A percentile compares a stretch with the other conserved stretches of the same genome.
These are phyloP conservation scores for Pyrenochaeta sp. DNA, from an alignment of 2,329 filamentous ascomycete genomes.

Conservation along the genomic window DNA sequence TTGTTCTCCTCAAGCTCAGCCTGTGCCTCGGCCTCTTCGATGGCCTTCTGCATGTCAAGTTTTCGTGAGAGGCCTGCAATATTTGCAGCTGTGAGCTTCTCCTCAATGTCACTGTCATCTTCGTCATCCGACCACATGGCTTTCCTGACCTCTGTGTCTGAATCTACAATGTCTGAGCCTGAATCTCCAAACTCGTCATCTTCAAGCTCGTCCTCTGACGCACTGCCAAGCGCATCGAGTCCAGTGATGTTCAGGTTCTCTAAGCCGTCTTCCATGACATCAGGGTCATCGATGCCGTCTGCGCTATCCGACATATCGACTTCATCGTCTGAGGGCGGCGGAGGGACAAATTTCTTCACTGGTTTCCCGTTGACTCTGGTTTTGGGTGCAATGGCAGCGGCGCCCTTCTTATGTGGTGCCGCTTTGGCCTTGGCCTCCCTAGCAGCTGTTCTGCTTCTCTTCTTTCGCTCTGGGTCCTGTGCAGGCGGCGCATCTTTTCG, in stretches of 20 bases:
- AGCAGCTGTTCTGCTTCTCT: constrained; percentile 59
- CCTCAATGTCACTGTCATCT: constrained; percentile 88
- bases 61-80: constrained; percentile 90
- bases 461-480: constrained; percentile 64
- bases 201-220: constrained; percentile 49
- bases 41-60: constrained; percentile 78
- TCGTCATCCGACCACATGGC: constrained; percentile 97
- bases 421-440: constrained; percentile 32
- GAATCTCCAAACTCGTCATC: constrained; percentile 53
- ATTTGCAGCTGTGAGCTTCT: constrained; percentile 92
- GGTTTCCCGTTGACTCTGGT: constrained; percentile 37
- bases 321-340: constrained; percentile 41
- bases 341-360: constrained; percentile 41
- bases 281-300: constrained; percentile 36
- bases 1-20: constrained; percentile 86
- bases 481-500: constrained; percentile 76
- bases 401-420: constrained; percentile 46
- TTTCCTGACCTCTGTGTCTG: constrained; percentile 61
- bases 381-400: constrained; percentile 50
- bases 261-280: constrained; percentile 53
- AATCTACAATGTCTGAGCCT: constrained; percentile 64
- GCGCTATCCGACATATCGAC: constrained; percentile 34
- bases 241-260: constrained; percentile 45
- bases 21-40: constrained; percentile 83
- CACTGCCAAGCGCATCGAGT: constrained; percentile 51